phyloP scores from a whole-genome alignment of 2,329 filamentous ascomycete species.

The Rhynchosporium agropyri region DNA sequence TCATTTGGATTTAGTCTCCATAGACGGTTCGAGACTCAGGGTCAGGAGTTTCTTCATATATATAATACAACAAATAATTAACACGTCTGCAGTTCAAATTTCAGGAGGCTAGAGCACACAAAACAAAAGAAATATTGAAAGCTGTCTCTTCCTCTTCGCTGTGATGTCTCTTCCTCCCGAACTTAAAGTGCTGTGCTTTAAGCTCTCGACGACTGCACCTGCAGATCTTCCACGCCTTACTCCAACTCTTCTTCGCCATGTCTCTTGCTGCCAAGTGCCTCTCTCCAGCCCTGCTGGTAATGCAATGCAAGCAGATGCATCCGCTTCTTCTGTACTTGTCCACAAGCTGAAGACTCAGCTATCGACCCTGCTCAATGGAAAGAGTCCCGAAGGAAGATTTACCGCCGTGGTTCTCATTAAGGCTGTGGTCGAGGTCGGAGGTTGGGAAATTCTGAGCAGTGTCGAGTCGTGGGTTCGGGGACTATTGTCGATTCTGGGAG shows the following conservation, averaged over 20 bases:
- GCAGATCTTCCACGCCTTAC: slow-evolving; percentile 74
- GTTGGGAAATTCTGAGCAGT: slow-evolving; percentile 77
- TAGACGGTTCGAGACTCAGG: not conserved
- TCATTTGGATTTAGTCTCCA: not conserved
- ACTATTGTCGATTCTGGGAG: slow-evolving; percentile 74
- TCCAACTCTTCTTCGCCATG: slow-evolving; percentile 66
- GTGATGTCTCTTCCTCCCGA: slow-evolving; percentile 52
- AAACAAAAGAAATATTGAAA: not conserved
- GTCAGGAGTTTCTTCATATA: not conserved
- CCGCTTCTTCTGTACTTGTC: slow-evolving; percentile 69
- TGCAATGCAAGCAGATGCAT: slow-evolving; percentile 59
- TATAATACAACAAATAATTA: not conserved
- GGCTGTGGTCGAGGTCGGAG: slow-evolving; percentile 77
- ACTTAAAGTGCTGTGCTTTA: slow-evolving; percentile 66
- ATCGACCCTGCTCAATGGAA: slow-evolving; percentile 76
- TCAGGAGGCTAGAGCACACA: not conserved
- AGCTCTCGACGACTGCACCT: slow-evolving; percentile 71
- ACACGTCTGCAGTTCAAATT: not conserved
- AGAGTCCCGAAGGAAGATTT: slow-evolving; percentile 73
- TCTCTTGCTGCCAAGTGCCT: slow-evolving; percentile 58
- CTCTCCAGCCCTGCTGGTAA: slow-evolving; percentile 66
- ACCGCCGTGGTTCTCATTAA: slow-evolving; percentile 79
- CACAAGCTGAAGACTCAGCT: slow-evolving; percentile 83
- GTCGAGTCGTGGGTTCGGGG: slow-evolving; percentile 75
- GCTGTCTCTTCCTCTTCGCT: not conserved